These are phyloP conservation scores for Gracilaria vermiculophylla DNA, from an alignment of 23 red algal genomes.

Conservation along the genomic window DNA sequence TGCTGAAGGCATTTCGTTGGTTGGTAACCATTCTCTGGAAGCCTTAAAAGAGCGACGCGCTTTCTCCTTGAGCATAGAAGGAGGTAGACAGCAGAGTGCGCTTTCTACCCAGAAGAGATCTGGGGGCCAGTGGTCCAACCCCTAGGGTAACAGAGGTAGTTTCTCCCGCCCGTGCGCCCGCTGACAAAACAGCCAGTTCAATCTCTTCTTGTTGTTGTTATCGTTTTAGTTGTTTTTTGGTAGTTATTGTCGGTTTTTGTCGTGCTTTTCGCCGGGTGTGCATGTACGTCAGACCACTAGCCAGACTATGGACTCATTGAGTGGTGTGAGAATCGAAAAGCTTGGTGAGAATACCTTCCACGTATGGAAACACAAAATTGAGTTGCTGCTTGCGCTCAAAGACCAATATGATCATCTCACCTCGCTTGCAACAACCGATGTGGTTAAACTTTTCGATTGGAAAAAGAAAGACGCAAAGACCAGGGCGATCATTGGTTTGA, in stretches of 20 bases:
- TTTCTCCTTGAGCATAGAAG: neutral
- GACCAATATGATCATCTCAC: no score
- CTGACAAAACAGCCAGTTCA: no score
- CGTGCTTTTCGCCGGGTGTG: no score
- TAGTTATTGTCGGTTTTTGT: neutral
- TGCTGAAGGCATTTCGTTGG: conserved; percentile 1
- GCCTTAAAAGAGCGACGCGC: conserved; percentile 3
- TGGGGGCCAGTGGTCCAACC: conserved; percentile 1
- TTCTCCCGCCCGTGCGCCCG: no score
- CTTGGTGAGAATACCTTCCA: conserved; percentile 18
- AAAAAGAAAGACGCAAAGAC: neutral
- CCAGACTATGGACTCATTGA: neutral
- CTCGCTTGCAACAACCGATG: no score
- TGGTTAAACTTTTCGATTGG: neutral
- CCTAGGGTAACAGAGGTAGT: neutral
- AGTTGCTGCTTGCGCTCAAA: no score
- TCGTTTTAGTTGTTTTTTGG: no score
- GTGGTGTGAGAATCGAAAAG: conserved; percentile 22
- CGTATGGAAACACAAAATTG: no score
- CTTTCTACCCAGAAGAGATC: no score
- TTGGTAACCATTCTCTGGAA: conserved; percentile 16
- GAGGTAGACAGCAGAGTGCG: neutral
- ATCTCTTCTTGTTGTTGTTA: no score
- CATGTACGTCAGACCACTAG: neutral
- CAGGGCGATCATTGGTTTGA: no score